phyloP scores from a whole-genome alignment of 345 rosid genomes.

The Leavenworthia alabamica region DNA sequence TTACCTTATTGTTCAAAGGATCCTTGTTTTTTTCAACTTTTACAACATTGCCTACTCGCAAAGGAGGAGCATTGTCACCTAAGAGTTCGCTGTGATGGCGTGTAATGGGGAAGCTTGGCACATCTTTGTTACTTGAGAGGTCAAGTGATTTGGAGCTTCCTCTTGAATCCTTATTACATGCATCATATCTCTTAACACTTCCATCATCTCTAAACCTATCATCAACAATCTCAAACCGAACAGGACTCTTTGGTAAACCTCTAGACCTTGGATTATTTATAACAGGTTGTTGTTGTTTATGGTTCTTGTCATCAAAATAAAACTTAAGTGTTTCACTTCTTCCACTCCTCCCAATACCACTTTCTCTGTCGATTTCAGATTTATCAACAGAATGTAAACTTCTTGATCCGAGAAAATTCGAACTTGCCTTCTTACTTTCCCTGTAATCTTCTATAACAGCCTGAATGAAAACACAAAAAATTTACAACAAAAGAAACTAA shows the following conservation, averaged over 20 bases:
- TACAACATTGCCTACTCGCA: constrained; percentile 24
- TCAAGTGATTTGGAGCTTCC: constrained; percentile 43
- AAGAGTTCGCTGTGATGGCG: constrained; percentile 34
- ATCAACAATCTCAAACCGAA: constrained; percentile 76
- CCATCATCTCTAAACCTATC: constrained; percentile 62
- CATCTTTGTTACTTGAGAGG: constrained; percentile 26
- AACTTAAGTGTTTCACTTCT: constrained; percentile 36
- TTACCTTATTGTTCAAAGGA: constrained; percentile 10
- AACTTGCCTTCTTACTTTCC: constrained; percentile 35
- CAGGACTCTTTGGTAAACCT: constrained; percentile 45
- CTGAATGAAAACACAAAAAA: constrained; percentile 30
- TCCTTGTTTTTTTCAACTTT: constrained; percentile 25
- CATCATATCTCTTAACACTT: constrained; percentile 33
- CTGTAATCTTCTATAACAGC: constrained; percentile 35
- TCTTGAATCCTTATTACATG: constrained; percentile 34
- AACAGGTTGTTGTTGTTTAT: constrained; percentile 36
- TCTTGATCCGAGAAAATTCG: constrained; percentile 34
- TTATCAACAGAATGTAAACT: constrained; percentile 41
- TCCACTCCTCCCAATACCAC: constrained; percentile 38
- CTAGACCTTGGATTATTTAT: constrained; percentile 42
- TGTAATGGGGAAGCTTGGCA: constrained; percentile 25
- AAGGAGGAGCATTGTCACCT: constrained; percentile 24
- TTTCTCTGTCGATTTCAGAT: constrained; percentile 33
- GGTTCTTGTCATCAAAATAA: constrained; percentile 51
- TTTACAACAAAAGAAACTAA: not conserved